Conservation (phyloP, 1,284 basidiomycete genomes). For the Heliocybe sulcata region DNA sequence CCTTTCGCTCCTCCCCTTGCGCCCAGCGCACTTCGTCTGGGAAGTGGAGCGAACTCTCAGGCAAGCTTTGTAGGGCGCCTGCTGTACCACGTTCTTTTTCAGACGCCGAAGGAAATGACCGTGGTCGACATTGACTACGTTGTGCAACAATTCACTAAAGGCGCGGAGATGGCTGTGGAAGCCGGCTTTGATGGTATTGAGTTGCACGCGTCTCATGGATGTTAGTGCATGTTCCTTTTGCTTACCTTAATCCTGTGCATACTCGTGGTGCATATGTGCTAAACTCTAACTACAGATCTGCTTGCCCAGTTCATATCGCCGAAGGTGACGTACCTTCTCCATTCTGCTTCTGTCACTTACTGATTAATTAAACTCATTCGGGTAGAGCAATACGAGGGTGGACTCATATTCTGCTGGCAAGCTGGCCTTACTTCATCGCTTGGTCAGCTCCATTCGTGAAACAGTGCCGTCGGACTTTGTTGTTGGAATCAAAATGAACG, state of each 20-base stretch:
- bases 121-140: constrained; percentile 53
- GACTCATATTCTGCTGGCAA: constrained; percentile 52
- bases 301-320: constrained; percentile 81
- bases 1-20: constrained; percentile 59
- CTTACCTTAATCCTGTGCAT: neutral
- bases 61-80: constrained; percentile 25
- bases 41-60: constrained; percentile 14
- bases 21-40: constrained; percentile 64
- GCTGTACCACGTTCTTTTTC: constrained; percentile 52
- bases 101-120: constrained; percentile 57
- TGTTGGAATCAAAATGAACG: constrained; percentile 84
- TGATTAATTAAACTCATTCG: neutral
- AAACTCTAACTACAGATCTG: constrained; percentile 48
- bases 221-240: constrained; percentile 33
- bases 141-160: constrained; percentile 63
- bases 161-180: constrained; percentile 57
- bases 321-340: constrained; percentile 39
- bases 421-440: constrained; percentile 58
- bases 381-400: constrained; percentile 63
- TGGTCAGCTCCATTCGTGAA: constrained; percentile 55
- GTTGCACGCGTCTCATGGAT: constrained; percentile 86
- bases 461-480: constrained; percentile 57
- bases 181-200: constrained; percentile 89
- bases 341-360: neutral
- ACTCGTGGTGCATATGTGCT: constrained; percentile 7